Base-by-base conservation (phyloP, 1,284 basidiomycete genomes). In the Peniophora sp. region DNA sequence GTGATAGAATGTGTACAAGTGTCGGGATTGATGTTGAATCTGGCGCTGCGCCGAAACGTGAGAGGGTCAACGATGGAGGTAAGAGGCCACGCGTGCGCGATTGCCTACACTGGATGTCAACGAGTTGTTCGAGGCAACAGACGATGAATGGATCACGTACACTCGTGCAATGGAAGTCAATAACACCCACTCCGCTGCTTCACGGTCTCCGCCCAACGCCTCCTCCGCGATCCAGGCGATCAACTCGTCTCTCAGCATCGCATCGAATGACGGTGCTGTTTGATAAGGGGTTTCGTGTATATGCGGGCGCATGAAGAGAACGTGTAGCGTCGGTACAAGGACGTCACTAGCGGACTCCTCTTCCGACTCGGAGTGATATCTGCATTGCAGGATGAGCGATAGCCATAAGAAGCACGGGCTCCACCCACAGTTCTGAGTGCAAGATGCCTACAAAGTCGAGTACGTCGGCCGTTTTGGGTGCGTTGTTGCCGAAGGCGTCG, bases 181-280 rank as follows among this genome's bases (percentile, higher is more conserved):
- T 6, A 94, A 67, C 2, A 88, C 68, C 81, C 85, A 92, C 65
- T 93, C 86, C 10, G 91, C 90, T 0, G 84, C 85, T 32, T 80
- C 69, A 24, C 55, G 60, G 61, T 92, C 90, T 0, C 85, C 84
- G 1, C 73, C 83, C 1, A 92, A 68, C 5, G 74, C 78, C 55
- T 85, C 78, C 18, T 75, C 64, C 0, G 88, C 83, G 47, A 92
- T 76, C 85, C 88, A 91, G 0, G 66, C 55, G 35, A 92, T 70
- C 15, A 92, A 66, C 47, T 82, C 73, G 3, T 72, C 57, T 42
- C 83, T 72, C 18, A 52, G 22, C 23, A 32, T 49, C 47, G 15
- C 35, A 17, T 50, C 47, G 43, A 52, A 35, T 51, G 24, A 47
- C 34, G 11, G 58, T 47, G 6, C 51, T 27, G 57, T 56, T 24